Conservation (phyloP, 345 rosid genomes). For the Kernera saxatilis region DNA sequence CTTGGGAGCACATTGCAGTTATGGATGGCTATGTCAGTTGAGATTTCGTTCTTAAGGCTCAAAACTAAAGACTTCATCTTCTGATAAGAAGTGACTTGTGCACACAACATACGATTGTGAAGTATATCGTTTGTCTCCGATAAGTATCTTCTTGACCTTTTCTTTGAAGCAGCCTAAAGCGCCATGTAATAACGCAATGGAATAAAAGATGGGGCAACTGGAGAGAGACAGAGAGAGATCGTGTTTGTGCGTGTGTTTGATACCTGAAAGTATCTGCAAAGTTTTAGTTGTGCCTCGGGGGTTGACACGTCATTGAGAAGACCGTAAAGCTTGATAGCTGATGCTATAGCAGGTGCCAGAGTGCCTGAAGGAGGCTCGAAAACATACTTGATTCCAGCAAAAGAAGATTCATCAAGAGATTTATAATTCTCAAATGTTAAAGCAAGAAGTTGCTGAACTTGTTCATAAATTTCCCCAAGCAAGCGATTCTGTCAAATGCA, state of each 20-base stretch:
- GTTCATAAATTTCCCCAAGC: constrained; percentile 69
- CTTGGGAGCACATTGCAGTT: constrained; percentile 67
- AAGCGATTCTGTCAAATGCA: constrained; percentile 59
- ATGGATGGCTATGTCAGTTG: constrained; percentile 72
- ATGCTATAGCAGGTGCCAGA: constrained; percentile 60
- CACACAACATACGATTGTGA: constrained; percentile 37
- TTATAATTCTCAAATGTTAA: constrained; percentile 72
- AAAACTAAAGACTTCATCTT: constrained; percentile 61
- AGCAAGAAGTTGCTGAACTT: constrained; percentile 65
- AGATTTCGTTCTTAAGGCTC: constrained; percentile 62
- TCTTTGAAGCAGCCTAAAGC: constrained; percentile 60
- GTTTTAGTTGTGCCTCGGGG: constrained; percentile 67
- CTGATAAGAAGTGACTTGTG: constrained; percentile 48
- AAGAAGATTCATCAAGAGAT: constrained; percentile 59
- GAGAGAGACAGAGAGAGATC: not conserved
- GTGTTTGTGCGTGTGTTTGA: not conserved
- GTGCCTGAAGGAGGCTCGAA: constrained; percentile 61
- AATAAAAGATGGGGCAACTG: not conserved
- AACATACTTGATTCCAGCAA: constrained; percentile 55
- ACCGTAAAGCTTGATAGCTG: constrained; percentile 74
- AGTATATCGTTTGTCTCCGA: constrained; percentile 61
- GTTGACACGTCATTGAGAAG: constrained; percentile 71
- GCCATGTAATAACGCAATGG: not conserved
- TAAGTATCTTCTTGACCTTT: constrained; percentile 65
- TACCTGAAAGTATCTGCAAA: constrained; percentile 80